These are phyloP conservation scores for Russula olivacea DNA, from an alignment of 768 basidiomycete species.

Conservation along the genomic window DNA sequence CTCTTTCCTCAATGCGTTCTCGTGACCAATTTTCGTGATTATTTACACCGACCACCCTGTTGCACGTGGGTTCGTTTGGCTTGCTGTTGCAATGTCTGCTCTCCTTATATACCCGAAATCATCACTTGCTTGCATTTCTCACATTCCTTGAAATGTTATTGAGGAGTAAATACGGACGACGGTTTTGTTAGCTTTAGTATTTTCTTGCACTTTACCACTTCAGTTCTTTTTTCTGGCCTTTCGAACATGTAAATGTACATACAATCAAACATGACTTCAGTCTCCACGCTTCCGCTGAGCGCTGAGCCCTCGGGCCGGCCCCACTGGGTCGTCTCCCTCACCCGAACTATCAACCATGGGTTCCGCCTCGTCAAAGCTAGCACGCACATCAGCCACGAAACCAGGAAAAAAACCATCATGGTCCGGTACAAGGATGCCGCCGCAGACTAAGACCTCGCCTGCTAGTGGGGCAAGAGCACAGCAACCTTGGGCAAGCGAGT, in stretches of 20 bases:
- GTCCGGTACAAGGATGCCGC: conserved; percentile 6
- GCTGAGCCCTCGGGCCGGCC: neutral
- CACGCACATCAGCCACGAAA: neutral
- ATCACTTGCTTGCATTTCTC: conserved; percentile 23
- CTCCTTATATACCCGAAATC: conserved; percentile 22
- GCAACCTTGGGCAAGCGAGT: conserved; percentile 15
- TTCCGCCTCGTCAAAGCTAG: conserved; percentile 8
- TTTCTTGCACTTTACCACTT: neutral
- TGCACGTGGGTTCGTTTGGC: conserved; percentile 16
- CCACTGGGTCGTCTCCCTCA: too few species aligned
- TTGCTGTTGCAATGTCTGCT: conserved; percentile 22
- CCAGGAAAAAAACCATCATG: conserved; percentile 9
- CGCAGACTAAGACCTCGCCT: neutral
- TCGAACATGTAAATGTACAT: conserved; percentile 21
- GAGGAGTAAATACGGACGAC: conserved; percentile 16
- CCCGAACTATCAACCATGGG: conserved; percentile 7
- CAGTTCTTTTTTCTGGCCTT: conserved; percentile 1
- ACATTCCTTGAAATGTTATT: conserved; percentile 15
- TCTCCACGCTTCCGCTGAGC: neutral
- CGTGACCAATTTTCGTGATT: conserved; percentile 14
- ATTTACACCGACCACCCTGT: conserved; percentile 19
- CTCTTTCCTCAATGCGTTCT: conserved; percentile 6
- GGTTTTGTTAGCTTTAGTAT: conserved; percentile 1
- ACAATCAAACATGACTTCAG: conserved; percentile 9
- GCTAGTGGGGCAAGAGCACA: neutral